Conservation (phyloP, 257 asterid genomes). For the Solanum acaule region DNA sequence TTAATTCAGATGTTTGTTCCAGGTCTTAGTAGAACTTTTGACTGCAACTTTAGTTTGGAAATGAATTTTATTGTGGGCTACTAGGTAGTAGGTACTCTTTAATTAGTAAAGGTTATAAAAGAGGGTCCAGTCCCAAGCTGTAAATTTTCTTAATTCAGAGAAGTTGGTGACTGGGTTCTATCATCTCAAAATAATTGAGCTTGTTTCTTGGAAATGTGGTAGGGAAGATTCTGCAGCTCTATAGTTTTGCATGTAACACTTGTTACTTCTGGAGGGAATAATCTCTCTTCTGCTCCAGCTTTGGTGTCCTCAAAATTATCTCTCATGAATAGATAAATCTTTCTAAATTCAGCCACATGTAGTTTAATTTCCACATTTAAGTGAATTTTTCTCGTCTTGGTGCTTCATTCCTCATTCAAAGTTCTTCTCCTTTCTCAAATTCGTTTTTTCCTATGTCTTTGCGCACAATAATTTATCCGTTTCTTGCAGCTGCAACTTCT, state of each 20-base stretch:
- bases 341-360: not conserved
- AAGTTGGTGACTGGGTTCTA: not conserved
- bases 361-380: not conserved
- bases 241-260: not conserved
- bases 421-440: not conserved
- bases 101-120: not conserved
- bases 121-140: not conserved
- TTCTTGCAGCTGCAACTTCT: conserved; percentile 67
- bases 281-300: not conserved
- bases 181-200: not conserved
- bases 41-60: not conserved
- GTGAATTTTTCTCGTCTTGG: not conserved
- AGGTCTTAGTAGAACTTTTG: not conserved
- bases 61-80: not conserved
- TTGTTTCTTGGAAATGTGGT: not conserved
- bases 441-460: not conserved
- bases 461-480: not conserved
- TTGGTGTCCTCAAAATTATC: not conserved
- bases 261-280: not conserved
- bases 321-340: not conserved
- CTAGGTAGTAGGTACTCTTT: not conserved
- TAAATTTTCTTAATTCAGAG: not conserved
- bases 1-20: not conserved
- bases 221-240: not conserved
- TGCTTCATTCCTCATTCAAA: not conserved